Conservation (phyloP, 179 eudicot genomes). For the Corrigiola litoralis region DNA sequence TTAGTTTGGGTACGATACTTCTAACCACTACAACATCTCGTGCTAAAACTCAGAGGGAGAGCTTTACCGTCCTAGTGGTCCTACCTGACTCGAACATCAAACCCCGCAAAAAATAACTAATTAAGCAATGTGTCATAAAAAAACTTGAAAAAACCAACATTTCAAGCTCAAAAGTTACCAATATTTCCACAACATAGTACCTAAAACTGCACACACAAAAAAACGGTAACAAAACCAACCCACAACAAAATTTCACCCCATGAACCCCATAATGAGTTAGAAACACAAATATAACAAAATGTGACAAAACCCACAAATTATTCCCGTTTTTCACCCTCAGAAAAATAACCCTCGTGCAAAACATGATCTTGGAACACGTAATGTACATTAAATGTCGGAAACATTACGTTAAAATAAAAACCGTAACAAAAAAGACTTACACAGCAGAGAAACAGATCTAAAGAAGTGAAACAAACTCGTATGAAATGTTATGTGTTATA, state of each 20-base stretch:
- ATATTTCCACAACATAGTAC: constrained; percentile 4
- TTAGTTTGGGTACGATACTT: too few species aligned
- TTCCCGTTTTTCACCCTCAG: too few species aligned
- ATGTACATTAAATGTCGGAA: neutral
- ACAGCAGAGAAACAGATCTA: constrained; percentile 25
- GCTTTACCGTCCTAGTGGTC: neutral
- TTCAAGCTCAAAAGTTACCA: neutral
- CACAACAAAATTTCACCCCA: neutral
- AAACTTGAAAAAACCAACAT: neutral
- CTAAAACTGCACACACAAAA: neutral
- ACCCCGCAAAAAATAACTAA: neutral
- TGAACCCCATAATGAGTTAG: neutral
- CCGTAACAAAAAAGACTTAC: neutral
- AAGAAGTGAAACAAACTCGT: constrained; percentile 12
- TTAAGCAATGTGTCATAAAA: neutral
- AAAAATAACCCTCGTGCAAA: neutral
- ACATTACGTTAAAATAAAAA: neutral
- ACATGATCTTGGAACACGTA: neutral
- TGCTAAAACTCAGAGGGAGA: neutral
- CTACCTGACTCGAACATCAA: too few species aligned
- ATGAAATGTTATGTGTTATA: too few species aligned
- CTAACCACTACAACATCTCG: too few species aligned
- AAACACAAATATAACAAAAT: neutral
- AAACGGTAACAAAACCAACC: neutral
- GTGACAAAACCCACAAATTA: neutral